Base-by-base conservation (phyloP, 1,284 basidiomycete genomes). In the Leccinum griseonigrum region DNA sequence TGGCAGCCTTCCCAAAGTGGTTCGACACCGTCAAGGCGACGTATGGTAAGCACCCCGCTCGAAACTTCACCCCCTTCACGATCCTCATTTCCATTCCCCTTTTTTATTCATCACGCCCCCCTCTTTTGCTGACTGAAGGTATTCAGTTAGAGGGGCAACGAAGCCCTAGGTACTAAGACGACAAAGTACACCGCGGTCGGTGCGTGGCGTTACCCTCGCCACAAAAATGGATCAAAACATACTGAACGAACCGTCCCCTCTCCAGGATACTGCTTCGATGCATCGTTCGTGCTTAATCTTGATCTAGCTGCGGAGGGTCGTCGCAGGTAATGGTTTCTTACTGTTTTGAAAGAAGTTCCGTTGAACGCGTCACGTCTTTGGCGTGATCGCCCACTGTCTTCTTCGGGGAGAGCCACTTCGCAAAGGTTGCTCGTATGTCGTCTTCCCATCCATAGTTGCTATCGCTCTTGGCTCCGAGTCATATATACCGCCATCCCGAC, bases 51-150 rank as follows among this genome's bases (percentile, higher is more conserved):
- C 2, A 13, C 3, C n/a, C 11, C 14, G 16, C 38, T 36, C 38
- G 16, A 9, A 40, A n/a, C 7, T 4, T n/a, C 40, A n/a, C 9
- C 16, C 40, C n/a, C 8, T 43, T 43, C 40, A 16, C 9, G 14
- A 38, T 38, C 14, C 14, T 16, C 13, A 38, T 38, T 16, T 38
- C 7, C 14, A 6, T 38, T 13, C 11, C 36, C 7, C 36, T 38
- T 38, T 38, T 38, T 16, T 22, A 38, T 16, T 38, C n/a, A n/a
- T 18, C 40, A n/a, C 9, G 36, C 68, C 69, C 70, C 67, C 60
- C 31, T 34, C 28, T 1, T 32, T 29, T 69, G 68, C 36, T 40
- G 38, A 40, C 40, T 43, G 40, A 22, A 46, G 43, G 10, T 22
- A 46, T 22, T 22, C 43, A 22, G 43, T 22, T 46, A 11, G 43